Conservation (phyloP, 768 basidiomycete species). For the Hemileccinum impolitum region DNA sequence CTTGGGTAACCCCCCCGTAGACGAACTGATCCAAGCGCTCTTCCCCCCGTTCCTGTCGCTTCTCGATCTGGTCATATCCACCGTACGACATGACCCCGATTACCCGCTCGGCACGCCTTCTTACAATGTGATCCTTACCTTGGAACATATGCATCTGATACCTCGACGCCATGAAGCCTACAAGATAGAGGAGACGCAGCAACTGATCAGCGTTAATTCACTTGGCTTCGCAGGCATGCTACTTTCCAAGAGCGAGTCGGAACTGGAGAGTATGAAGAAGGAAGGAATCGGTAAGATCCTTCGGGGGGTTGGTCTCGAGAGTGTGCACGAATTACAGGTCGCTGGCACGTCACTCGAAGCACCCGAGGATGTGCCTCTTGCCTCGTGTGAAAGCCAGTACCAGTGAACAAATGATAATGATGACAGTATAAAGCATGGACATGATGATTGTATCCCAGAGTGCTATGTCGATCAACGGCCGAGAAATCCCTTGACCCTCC, state of each 20-base stretch:
- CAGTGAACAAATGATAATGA: too few species aligned
- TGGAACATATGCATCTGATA: slow-evolving; percentile 82
- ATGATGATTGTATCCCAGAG: neutral
- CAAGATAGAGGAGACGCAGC: slow-evolving; percentile 49
- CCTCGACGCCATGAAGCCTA: slow-evolving; percentile 71
- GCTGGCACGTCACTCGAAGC: slow-evolving; percentile 42
- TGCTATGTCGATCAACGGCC: slow-evolving; percentile 11
- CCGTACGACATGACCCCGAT: slow-evolving; percentile 61
- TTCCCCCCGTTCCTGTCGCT: slow-evolving; percentile 65
- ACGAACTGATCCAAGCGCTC: slow-evolving; percentile 49
- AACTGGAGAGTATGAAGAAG: slow-evolving; percentile 63
- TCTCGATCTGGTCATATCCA: slow-evolving; percentile 73
- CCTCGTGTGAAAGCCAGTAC: neutral
- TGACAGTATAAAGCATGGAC: slow-evolving; percentile 1
- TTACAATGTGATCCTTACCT: slow-evolving; percentile 80
- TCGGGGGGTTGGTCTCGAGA: slow-evolving; percentile 58
- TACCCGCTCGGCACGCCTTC: slow-evolving; percentile 67
- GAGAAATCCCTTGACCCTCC: slow-evolving; percentile 43
- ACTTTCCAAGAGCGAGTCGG: slow-evolving; percentile 78
- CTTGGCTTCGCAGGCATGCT: slow-evolving; percentile 89
- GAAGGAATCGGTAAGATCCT: slow-evolving; percentile 65
- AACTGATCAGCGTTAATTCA: slow-evolving; percentile 71
- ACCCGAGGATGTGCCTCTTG: slow-evolving; percentile 14
- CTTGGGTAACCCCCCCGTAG: slow-evolving; percentile 21
- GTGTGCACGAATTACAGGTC: slow-evolving; percentile 65